These are phyloP conservation scores for Fusarium sp. DNA, from an alignment of 2,329 filamentous ascomycete species.

Conservation along the genomic window DNA sequence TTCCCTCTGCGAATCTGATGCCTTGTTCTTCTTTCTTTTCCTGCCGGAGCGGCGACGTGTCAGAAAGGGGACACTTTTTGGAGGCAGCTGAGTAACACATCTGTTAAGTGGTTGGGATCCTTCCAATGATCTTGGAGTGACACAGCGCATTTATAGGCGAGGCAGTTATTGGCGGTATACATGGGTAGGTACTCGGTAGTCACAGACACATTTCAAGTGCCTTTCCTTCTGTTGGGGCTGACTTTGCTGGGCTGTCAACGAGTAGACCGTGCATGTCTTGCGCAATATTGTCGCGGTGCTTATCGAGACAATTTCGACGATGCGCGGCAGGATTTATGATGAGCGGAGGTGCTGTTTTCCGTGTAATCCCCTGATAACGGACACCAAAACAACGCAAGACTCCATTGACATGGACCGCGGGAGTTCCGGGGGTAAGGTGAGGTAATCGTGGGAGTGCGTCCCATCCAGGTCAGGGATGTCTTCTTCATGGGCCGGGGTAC, in stretches of 20 bases:
- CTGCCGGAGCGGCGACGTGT: slow-evolving; percentile 24
- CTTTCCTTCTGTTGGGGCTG: slow-evolving; percentile 5
- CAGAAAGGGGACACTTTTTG: slow-evolving; percentile 23
- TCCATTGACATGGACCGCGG: slow-evolving; percentile 16
- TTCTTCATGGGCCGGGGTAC: not conserved
- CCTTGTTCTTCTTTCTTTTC: slow-evolving; percentile 5
- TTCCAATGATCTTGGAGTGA: slow-evolving; percentile 26
- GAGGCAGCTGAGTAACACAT: slow-evolving; percentile 13
- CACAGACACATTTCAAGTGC: slow-evolving; percentile 25
- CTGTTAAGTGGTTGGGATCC: slow-evolving; percentile 9
- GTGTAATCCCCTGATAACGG: not conserved
- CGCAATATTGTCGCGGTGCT: slow-evolving; percentile 12
- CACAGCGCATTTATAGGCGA: slow-evolving; percentile 6
- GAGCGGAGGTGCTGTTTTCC: not conserved
- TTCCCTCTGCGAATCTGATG: not conserved
- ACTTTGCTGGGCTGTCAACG: slow-evolving; percentile 10
- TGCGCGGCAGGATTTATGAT: slow-evolving; percentile 13
- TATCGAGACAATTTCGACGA: slow-evolving; percentile 12
- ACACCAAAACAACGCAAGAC: slow-evolving; percentile 12
- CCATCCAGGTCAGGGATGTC: slow-evolving; percentile 16
- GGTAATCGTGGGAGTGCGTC: slow-evolving; percentile 16
- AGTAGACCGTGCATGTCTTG: slow-evolving; percentile 20
- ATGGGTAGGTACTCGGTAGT: slow-evolving; percentile 16
- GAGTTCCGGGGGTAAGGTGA: slow-evolving; percentile 17
- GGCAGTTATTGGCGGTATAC: slow-evolving; percentile 29